Base-by-base conservation (phyloP, 345 rosid genomes). In the Acer saccharum region DNA sequence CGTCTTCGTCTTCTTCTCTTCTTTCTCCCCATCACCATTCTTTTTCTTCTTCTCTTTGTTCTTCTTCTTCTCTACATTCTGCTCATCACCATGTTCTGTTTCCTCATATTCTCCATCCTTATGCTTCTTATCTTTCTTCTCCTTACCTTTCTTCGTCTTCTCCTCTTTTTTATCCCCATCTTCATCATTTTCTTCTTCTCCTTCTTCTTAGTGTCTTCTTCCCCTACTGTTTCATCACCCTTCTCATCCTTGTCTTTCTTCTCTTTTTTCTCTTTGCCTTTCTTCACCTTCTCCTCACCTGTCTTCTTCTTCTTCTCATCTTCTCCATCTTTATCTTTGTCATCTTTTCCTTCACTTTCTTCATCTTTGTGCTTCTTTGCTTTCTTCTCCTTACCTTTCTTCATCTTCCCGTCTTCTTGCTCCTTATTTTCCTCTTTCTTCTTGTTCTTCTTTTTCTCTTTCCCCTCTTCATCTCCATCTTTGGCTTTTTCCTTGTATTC, bases 1-100 rank as follows among this genome's bases (percentile, higher is more conserved):
- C 46, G 67, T 62, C 23, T 71, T 48, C 65, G 65, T 73, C 58
- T 76, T 77, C 65, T 77, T 61, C 23, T 52, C 41, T 44, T 74
- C 44, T 70, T 76, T 67, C 58, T 67, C 73, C 17, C 71, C 44
- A 1, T 48, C 66, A 10, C 68, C 74, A 5, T 75, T n/a, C 7
- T 70, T 29, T 10, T 65, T 13, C 2, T 62, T 46, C 67, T 74
- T 65, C 2, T 83, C 23, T 39, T 64, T 75, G 13, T 55, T 74
- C 27, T 71, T 35, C 7, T 60, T 52, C 1, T 62, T 52, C 7
- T 74, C 73, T 13, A 76, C 54, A 7, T 64, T 46, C 50, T 43
- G 2, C 46, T 43, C 46, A 43, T 7, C 46, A 43, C 10, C 10
- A 43, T 7, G 9, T 44, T 54, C 20, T 52, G 62, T 44, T 73